These are phyloP conservation scores for Debaryomyces prosopidis DNA, from an alignment of 805 yeast species.

Conservation along the genomic window DNA sequence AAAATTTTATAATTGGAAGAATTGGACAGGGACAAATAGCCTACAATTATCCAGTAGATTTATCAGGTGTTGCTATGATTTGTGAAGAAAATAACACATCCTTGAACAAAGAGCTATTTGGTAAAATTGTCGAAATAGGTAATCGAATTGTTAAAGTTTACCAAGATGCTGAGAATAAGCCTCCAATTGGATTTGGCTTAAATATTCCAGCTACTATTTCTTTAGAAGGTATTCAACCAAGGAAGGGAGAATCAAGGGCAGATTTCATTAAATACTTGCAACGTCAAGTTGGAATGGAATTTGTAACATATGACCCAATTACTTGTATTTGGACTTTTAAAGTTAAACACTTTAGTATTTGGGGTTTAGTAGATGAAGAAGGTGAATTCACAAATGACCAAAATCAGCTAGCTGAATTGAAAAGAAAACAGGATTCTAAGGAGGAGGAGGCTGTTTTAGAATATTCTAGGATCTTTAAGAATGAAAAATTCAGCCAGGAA, in stretches of 20 bases:
- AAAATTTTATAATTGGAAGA: conserved; percentile 69
- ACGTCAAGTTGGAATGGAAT: conserved; percentile 67
- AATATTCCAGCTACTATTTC: conserved; percentile 79
- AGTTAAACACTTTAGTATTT: conserved; percentile 89
- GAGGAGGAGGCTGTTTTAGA: conserved; percentile 45
- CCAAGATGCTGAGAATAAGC: conserved; percentile 53
- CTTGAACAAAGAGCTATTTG: conserved; percentile 45
- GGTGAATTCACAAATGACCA: conserved; percentile 33
- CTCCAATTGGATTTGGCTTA: conserved; percentile 65
- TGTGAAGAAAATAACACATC: conserved; percentile 30
- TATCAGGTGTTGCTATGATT: conserved; percentile 49
- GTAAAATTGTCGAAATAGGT: conserved; percentile 39
- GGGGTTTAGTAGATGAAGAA: conserved; percentile 82
- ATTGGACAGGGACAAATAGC: conserved; percentile 67
- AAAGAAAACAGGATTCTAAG: conserved; percentile 31
- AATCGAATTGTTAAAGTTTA: conserved; percentile 60
- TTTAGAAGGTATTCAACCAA: conserved; percentile 60
- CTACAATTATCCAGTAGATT: conserved; percentile 67
- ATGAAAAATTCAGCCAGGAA: conserved; percentile 29
- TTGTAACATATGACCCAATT: conserved; percentile 75
- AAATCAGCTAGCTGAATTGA: conserved; percentile 34
- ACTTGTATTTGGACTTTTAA: conserved; percentile 75
- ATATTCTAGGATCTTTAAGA: conserved; percentile 30
- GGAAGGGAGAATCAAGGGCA: conserved; percentile 41
- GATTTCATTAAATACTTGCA: conserved; percentile 52